Evolutionary conservation across 2,329 filamentous ascomycete species (phyloP).

Genomic region (Talaromyces verruculosus): DNA sequence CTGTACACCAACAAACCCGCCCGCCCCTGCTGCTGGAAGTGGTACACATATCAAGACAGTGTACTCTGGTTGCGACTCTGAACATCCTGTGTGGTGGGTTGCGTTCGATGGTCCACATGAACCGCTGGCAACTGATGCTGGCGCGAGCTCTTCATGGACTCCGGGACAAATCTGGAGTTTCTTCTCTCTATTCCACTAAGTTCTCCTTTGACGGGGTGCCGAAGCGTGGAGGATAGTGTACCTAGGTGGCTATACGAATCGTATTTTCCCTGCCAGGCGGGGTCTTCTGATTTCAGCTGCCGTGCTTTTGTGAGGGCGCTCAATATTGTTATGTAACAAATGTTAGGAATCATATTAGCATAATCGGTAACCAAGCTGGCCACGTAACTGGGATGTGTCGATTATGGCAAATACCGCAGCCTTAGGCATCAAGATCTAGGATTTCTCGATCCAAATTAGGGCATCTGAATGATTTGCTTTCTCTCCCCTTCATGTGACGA

Average conservation of each 20-base stretch:
- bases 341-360: too few species aligned
- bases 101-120: slow-evolving; percentile 14
- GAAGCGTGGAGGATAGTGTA: not conserved
- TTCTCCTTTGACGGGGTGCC: not conserved
- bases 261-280: too few species aligned
- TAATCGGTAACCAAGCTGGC: too few species aligned
- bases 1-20: not conserved
- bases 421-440: too few species aligned
- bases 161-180: slow-evolving; percentile 14
- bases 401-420: too few species aligned
- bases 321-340: too few species aligned
- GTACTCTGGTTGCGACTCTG: slow-evolving; percentile 9
- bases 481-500: too few species aligned
- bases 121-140: slow-evolving; percentile 7
- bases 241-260: not conserved
- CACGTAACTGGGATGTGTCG: too few species aligned
- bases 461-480: too few species aligned
- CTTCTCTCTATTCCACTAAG: not conserved
- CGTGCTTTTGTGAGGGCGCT: too few species aligned
- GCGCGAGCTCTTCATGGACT: slow-evolving; percentile 12
- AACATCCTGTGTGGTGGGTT: slow-evolving; percentile 13
- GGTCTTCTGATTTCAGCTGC: too few species aligned
- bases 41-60: slow-evolving; percentile 15
- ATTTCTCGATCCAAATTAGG: too few species aligned
- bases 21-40: slow-evolving; percentile 3